A percentile compares a stretch with the other conserved stretches of the same genome.
Conservation (phyloP, 2,329 filamentous ascomycete species). For the Akanthomyces muscarius region DNA sequence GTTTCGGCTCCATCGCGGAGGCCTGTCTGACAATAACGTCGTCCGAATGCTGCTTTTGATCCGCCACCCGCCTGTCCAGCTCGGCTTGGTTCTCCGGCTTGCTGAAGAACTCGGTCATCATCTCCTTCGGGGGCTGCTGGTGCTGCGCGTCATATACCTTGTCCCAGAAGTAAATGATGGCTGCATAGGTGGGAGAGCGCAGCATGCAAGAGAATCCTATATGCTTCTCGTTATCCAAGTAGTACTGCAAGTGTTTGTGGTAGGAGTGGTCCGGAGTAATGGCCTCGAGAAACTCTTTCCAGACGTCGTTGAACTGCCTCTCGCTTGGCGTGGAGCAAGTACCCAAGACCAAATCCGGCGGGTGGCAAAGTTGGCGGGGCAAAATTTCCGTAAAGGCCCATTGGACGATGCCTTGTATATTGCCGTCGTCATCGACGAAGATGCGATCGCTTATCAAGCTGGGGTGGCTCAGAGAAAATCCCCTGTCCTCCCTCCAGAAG, state of each 20-base stretch:
- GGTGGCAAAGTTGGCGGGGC: background rate
- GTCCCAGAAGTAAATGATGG: background rate
- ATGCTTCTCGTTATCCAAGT: background rate
- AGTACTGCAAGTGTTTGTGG: background rate
- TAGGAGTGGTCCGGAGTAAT: background rate
- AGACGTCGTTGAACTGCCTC: background rate
- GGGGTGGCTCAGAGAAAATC: background rate
- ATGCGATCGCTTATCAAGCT: background rate
- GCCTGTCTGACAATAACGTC: background rate
- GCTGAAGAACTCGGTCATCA: background rate
- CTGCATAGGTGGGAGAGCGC: background rate
- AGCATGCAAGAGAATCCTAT: background rate
- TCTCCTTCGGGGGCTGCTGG: background rate
- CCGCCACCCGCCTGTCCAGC: background rate
- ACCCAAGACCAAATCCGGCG: background rate
- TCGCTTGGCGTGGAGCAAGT: background rate
- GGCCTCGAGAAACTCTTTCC: background rate
- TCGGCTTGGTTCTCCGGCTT: background rate
- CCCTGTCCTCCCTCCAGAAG: background rate
- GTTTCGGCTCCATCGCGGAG: no score
- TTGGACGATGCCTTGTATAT: background rate
- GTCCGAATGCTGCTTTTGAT: background rate
- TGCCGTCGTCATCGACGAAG: background rate
- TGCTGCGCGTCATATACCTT: background rate
- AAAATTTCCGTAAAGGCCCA: background rate